phyloP scores from a whole-genome alignment of 805 yeast species.

The Maudiozyma saulgeensis region DNA sequence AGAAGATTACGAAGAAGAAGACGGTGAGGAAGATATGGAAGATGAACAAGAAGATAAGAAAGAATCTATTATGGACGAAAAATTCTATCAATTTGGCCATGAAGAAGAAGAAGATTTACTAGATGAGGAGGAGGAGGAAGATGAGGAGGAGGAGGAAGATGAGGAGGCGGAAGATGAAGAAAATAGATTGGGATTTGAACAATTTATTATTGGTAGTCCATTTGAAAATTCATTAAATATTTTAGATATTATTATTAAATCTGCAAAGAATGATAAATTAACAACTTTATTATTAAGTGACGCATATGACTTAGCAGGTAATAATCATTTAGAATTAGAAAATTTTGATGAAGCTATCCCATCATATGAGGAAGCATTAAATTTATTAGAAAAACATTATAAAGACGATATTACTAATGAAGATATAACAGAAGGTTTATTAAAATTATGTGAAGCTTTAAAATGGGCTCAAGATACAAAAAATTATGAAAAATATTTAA shows the following conservation, averaged over 20 bases:
- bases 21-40: constrained; percentile 21
- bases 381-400: constrained; percentile 28
- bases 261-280: neutral
- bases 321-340: constrained; percentile 82
- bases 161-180: constrained; percentile 6
- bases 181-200: constrained; percentile 3
- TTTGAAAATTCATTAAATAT: constrained; percentile 57
- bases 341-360: constrained; percentile 69
- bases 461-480: constrained; percentile 15
- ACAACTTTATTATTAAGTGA: constrained; percentile 47
- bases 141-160: constrained; percentile 5
- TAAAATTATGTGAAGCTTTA: constrained; percentile 15
- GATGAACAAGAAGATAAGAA: constrained; percentile 18
- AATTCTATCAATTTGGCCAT: constrained; percentile 18
- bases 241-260: constrained; percentile 50
- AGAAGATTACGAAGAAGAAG: constrained; percentile 5
- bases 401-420: neutral
- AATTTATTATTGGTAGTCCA: constrained; percentile 13
- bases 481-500: constrained; percentile 8
- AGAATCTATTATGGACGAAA: constrained; percentile 12
- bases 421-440: constrained; percentile 7
- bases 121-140: constrained; percentile 4
- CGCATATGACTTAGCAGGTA: constrained; percentile 74
- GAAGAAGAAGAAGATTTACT: constrained; percentile 15
- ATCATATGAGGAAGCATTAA: constrained; percentile 51